Conservation (phyloP, 257 asterid genomes). For the Penstemon barbatus region DNA sequence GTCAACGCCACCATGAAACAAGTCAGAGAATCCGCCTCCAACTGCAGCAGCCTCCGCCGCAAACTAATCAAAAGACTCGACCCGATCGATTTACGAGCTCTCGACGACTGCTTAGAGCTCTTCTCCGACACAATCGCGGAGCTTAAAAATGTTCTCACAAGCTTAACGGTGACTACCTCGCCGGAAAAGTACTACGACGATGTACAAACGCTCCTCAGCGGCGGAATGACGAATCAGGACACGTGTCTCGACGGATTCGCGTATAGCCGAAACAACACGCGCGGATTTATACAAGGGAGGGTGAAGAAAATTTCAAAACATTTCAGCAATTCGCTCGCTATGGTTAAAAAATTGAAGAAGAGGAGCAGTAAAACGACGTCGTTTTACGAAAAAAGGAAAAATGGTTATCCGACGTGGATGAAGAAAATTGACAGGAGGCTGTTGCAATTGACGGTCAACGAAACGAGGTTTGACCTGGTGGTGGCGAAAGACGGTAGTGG, state of each 20-base stretch:
- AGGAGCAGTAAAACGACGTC: conserved; percentile 23
- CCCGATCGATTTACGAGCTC: conserved; percentile 60
- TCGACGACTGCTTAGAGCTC: conserved; percentile 80
- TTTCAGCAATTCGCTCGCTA: conserved; percentile 78
- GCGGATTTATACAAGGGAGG: conserved; percentile 52
- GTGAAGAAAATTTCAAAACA: conserved; percentile 63
- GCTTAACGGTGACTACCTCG: conserved; percentile 38
- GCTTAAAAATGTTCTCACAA: conserved; percentile 43
- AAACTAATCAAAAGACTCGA: conserved; percentile 44
- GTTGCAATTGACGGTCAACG: conserved; percentile 52
- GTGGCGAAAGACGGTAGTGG: conserved; percentile 93
- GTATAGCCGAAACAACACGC: conserved; percentile 50
- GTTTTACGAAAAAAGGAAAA: conserved; percentile 27
- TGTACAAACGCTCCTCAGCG: conserved; percentile 78
- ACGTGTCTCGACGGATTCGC: conserved; percentile 96
- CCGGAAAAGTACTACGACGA: conserved; percentile 49
- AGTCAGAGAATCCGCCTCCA: conserved; percentile 50
- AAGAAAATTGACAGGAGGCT: conserved; percentile 52
- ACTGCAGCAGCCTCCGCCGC: conserved; percentile 57
- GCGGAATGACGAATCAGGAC: conserved; percentile 86
- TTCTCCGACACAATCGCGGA: conserved; percentile 53
- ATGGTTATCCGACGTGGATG: conserved; percentile 76
- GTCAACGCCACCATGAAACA: conserved; percentile 65
- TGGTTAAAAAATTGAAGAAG: conserved; percentile 63
- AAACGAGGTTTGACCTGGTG: conserved; percentile 41